Evolutionary conservation across 345 rosid species (phyloP).

Genomic region (Viola odorata): DNA sequence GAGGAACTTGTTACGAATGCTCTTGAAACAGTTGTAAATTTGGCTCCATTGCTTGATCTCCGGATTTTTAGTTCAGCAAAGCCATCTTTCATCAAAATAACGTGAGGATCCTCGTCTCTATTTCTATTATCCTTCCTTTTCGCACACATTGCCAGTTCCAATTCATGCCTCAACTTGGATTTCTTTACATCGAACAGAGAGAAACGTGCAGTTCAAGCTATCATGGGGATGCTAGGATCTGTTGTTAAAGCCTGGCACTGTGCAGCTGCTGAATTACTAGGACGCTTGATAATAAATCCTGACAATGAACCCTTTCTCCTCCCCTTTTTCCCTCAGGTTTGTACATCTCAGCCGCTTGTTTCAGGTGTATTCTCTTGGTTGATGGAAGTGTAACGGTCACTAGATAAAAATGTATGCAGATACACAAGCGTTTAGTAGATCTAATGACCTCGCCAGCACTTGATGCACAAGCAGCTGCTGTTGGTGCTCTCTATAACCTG

Average conservation of each 20-base stretch:
- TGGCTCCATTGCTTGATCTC: slow-evolving; percentile 91
- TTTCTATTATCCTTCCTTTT: not conserved
- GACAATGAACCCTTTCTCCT: slow-evolving; percentile 95
- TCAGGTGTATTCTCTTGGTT: not conserved
- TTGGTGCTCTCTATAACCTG: slow-evolving; percentile 94
- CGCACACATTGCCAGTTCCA: slow-evolving; percentile 9
- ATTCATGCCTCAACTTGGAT: slow-evolving; percentile 11
- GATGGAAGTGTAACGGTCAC: not conserved
- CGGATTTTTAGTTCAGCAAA: slow-evolving; percentile 84
- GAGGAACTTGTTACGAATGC: slow-evolving; percentile 94
- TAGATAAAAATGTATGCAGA: slow-evolving; percentile 38
- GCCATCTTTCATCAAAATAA: slow-evolving; percentile 71
- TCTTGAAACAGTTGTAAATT: slow-evolving; percentile 85
- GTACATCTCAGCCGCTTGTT: slow-evolving; percentile 1
- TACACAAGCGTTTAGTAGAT: slow-evolving; percentile 83
- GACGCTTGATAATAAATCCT: slow-evolving; percentile 93
- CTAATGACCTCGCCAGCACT: slow-evolving; percentile 65
- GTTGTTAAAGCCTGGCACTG: slow-evolving; percentile 87
- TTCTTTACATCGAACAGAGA: slow-evolving; percentile 48
- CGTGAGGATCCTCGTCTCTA: slow-evolving; percentile 42
- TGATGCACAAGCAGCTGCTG: slow-evolving; percentile 96
- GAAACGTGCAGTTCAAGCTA: slow-evolving; percentile 85
- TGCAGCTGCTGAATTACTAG: slow-evolving; percentile 88
- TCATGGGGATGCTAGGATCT: slow-evolving; percentile 78
- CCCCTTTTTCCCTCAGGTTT: slow-evolving; percentile 79